Conservation (phyloP, 2,329 filamentous ascomycete species). For the Fusarium zealandicum region DNA sequence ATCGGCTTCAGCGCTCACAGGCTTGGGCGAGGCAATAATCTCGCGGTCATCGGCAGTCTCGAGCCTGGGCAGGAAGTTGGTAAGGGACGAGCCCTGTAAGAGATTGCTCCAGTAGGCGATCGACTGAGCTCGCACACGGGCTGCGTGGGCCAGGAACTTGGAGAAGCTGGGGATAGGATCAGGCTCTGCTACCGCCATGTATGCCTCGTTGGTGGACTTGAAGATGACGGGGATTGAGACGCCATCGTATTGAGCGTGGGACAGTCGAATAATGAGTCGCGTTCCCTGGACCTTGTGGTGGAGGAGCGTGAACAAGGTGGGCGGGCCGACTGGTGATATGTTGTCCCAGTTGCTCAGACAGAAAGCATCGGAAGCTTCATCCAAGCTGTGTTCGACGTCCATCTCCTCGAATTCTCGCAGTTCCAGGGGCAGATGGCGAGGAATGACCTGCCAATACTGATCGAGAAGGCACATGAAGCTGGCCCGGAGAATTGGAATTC, state of each 20-base stretch:
- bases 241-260: constrained; percentile 58
- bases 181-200: constrained; percentile 34
- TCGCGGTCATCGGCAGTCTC: background rate
- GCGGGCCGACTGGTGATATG: constrained; percentile 8
- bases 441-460: constrained; percentile 34
- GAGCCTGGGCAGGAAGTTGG: constrained; percentile 31
- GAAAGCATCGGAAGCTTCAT: constrained; percentile 14
- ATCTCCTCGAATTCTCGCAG: background rate
- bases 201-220: constrained; percentile 47
- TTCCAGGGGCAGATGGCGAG: constrained; percentile 12
- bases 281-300: constrained; percentile 21
- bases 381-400: constrained; percentile 19
- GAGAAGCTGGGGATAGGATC: constrained; percentile 41
- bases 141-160: constrained; percentile 4
- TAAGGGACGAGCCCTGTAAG: constrained; percentile 46
- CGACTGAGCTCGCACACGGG: background rate
- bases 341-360: constrained; percentile 8
- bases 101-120: constrained; percentile 54
- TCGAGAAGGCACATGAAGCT: constrained; percentile 27
- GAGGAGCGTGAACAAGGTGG: constrained; percentile 26
- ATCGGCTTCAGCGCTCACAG: background rate
- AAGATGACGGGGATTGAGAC: constrained; percentile 52
- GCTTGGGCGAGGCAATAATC: background rate
- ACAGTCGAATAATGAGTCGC: constrained; percentile 44
- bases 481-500: constrained; percentile 34